Percentiles rank a stretch among this genome's conserved stretches.
phyloP scores from a whole-genome alignment of 2,329 filamentous ascomycete genomes.

The Bipolaris victoriae region DNA sequence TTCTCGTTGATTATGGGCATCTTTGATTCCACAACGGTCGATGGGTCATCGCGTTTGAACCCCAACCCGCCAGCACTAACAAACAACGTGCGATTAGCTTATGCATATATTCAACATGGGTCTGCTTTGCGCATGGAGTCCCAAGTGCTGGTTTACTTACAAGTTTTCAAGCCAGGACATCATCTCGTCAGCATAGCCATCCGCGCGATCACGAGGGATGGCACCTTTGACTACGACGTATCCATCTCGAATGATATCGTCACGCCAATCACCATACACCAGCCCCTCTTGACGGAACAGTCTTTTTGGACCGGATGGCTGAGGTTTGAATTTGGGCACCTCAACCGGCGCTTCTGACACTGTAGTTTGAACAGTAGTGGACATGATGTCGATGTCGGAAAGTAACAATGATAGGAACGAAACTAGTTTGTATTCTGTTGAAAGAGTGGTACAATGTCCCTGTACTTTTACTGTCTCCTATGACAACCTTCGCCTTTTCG shows the following conservation, averaged over 20 bases:
- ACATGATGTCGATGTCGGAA: background rate
- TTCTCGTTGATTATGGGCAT: conserved; percentile 31
- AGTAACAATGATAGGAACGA: background rate
- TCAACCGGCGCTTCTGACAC: background rate
- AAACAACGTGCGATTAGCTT: background rate
- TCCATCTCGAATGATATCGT: conserved; percentile 27
- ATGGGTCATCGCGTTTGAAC: conserved; percentile 27
- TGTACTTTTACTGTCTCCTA: background rate
- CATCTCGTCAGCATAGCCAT: conserved; percentile 42
- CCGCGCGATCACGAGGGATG: conserved; percentile 52
- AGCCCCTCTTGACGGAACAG: background rate
- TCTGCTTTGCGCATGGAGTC: background rate
- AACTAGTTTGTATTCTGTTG: background rate
- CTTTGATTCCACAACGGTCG: conserved; percentile 27
- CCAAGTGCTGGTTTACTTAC: conserved; percentile 20
- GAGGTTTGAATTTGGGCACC: background rate
- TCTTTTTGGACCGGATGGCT: background rate
- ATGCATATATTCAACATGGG: background rate
- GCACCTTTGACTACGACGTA: conserved; percentile 54
- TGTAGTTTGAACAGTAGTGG: background rate
- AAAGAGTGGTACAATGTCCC: background rate
- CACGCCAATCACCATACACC: conserved; percentile 44
- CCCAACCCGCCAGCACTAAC: conserved; percentile 11
- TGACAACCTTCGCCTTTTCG: background rate
- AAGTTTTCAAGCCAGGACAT: conserved; percentile 44